These are phyloP conservation scores for Debaryomyces udenii DNA, from an alignment of 1,139 yeast species.

Conservation along the genomic window DNA sequence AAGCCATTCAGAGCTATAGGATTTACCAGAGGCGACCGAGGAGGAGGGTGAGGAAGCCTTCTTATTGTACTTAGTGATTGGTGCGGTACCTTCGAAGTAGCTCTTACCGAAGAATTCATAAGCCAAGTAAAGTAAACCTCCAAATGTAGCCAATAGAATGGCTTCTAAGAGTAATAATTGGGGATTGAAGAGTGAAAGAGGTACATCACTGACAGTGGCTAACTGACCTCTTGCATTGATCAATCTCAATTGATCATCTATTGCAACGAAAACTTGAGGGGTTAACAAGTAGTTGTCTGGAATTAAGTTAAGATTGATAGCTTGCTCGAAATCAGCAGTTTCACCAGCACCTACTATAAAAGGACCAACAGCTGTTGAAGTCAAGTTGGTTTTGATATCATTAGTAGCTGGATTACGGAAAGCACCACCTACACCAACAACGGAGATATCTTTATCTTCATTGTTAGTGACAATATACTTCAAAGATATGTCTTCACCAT, in stretches of 20 bases:
- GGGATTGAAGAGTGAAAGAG: constrained; percentile 73
- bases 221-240: constrained; percentile 63
- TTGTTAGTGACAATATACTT: constrained; percentile 58
- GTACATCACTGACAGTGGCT: constrained; percentile 62
- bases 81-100: constrained; percentile 44
- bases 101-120: constrained; percentile 50
- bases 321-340: constrained; percentile 52
- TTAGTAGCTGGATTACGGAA: constrained; percentile 60
- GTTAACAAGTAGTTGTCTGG: constrained; percentile 62
- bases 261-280: constrained; percentile 61
- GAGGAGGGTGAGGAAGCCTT: constrained; percentile 28
- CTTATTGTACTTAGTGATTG: constrained; percentile 29
- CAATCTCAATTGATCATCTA: constrained; percentile 55
- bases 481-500: constrained; percentile 60
- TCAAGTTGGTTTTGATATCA: constrained; percentile 58
- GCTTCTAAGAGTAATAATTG: constrained; percentile 66
- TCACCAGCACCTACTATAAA: constrained; percentile 54
- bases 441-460: constrained; percentile 53
- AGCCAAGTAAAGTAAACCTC: constrained; percentile 50
- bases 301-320: constrained; percentile 55
- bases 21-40: constrained; percentile 32
- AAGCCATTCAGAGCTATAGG: constrained; percentile 40
- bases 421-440: constrained; percentile 78
- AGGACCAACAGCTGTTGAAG: constrained; percentile 70
- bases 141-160: constrained; percentile 54